Conservation (phyloP, 345 rosid species). For the Aquilaria yunnanensis region DNA sequence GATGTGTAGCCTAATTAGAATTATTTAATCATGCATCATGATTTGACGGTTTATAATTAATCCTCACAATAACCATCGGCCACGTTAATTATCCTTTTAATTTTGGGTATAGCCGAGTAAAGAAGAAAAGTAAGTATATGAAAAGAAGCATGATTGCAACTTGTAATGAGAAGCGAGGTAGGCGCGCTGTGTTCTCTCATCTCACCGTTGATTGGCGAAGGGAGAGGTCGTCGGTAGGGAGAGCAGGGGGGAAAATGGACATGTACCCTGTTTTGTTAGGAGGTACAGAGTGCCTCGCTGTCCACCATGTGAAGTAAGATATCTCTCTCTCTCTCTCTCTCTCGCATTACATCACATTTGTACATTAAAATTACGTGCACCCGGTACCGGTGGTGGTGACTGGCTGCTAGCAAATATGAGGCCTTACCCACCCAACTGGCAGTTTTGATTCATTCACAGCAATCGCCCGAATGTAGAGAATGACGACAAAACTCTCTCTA, state of each 20-base stretch:
- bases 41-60: too few species aligned
- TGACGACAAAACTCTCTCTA: constrained; percentile 25
- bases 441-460: constrained; percentile 23
- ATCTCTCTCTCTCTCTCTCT: constrained; percentile 17
- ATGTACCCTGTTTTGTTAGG: constrained; percentile 41
- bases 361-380: constrained; percentile 12
- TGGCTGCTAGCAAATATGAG: background rate
- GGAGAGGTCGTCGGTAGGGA: constrained; percentile 28
- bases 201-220: background rate
- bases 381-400: constrained; percentile 10
- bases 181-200: too few species aligned
- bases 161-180: too few species aligned
- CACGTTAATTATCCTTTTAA: too few species aligned
- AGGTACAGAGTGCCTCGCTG: constrained; percentile 59
- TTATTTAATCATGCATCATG: too few species aligned
- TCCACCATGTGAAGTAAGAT: constrained; percentile 48
- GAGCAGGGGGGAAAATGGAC: constrained; percentile 32
- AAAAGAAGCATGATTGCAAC: background rate
- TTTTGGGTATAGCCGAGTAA: too few species aligned
- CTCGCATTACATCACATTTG: background rate
- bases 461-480: constrained; percentile 14
- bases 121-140: too few species aligned
- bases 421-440: constrained; percentile 39
- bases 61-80: too few species aligned
- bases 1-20: too few species aligned